Evolutionary conservation across 2,329 filamentous ascomycete species (phyloP).

Genomic region (Neoarthrinium moseri): DNA sequence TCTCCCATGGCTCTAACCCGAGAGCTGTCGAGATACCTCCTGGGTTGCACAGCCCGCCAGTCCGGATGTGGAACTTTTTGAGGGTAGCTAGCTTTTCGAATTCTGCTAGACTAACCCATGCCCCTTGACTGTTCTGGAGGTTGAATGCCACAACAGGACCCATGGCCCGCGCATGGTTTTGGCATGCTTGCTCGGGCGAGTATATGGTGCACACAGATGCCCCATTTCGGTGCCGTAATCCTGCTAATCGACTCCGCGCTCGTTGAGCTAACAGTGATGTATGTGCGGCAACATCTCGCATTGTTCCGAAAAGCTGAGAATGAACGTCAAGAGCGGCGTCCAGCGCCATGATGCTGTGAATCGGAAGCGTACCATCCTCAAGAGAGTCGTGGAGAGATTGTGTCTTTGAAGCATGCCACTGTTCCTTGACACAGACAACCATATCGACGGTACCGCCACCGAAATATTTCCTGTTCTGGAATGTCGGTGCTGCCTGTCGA

Average conservation of each 20-base stretch:
- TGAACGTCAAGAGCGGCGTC: slow-evolving; percentile 73
- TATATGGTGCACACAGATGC: slow-evolving; percentile 67
- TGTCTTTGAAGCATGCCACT: slow-evolving; percentile 80
- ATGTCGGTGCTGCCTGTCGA: slow-evolving; percentile 63
- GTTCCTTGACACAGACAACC: slow-evolving; percentile 73
- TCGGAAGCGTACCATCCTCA: slow-evolving; percentile 88
- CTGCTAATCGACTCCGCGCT: slow-evolving; percentile 56
- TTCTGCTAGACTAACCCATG: slow-evolving; percentile 79
- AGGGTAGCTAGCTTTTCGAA: slow-evolving; percentile 83
- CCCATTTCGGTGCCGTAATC: slow-evolving; percentile 69
- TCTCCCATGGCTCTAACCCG: slow-evolving; percentile 74
- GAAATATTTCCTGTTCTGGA: slow-evolving; percentile 76
- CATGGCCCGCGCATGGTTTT: slow-evolving; percentile 36
- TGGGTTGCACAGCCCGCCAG: slow-evolving; percentile 88
- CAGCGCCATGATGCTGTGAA: slow-evolving; percentile 86
- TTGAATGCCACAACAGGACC: slow-evolving; percentile 88
- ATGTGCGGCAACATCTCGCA: slow-evolving; percentile 69
- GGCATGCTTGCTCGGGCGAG: slow-evolving; percentile 31
- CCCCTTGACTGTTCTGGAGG: slow-evolving; percentile 63
- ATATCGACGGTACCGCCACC: slow-evolving; percentile 93
- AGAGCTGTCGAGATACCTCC: slow-evolving; percentile 77
- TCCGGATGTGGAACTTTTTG: slow-evolving; percentile 79
- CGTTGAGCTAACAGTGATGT: slow-evolving; percentile 61
- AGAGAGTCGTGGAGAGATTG: slow-evolving; percentile 73
- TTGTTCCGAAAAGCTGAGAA: slow-evolving; percentile 65